A percentile compares a stretch with the other conserved stretches of the same genome.
Conservation (phyloP, 2,329 filamentous ascomycete genomes). For the Pleomassaria siparia region DNA sequence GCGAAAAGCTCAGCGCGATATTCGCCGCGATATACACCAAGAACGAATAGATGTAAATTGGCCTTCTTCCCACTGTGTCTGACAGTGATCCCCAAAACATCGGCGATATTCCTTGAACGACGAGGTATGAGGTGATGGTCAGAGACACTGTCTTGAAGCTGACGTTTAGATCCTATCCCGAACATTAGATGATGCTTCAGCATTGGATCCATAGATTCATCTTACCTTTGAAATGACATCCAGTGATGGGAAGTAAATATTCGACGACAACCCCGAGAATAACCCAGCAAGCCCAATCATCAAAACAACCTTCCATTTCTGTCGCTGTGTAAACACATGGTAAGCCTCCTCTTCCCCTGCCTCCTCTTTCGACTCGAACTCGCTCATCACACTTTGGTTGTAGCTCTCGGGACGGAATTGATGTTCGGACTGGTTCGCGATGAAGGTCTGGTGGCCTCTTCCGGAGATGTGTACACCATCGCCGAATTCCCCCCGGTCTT, state of each 20-base stretch:
- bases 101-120: conserved; percentile 54
- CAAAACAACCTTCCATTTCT: conserved; percentile 14
- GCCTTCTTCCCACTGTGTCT: conserved; percentile 50
- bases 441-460: no score
- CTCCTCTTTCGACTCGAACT: neutral
- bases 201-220: neutral
- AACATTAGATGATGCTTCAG: neutral
- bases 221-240: conserved; percentile 24
- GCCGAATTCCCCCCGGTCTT: neutral
- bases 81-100: conserved; percentile 54
- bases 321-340: conserved; percentile 11
- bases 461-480: no score
- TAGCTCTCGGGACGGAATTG: neutral
- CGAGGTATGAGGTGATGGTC: conserved; percentile 37
- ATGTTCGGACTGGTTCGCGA: no score
- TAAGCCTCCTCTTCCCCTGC: conserved; percentile 9
- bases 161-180: conserved; percentile 27
- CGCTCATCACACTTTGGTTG: no score
- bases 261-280: conserved; percentile 49
- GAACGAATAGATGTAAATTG: conserved; percentile 50
- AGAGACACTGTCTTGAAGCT: conserved; percentile 31
- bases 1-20: conserved; percentile 48
- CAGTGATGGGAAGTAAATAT: conserved; percentile 52
- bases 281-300: conserved; percentile 43
- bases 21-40: conserved; percentile 52